Evolutionary conservation across 2,329 filamentous ascomycete species (phyloP).

Genomic region (Harringtonia aguacate): DNA sequence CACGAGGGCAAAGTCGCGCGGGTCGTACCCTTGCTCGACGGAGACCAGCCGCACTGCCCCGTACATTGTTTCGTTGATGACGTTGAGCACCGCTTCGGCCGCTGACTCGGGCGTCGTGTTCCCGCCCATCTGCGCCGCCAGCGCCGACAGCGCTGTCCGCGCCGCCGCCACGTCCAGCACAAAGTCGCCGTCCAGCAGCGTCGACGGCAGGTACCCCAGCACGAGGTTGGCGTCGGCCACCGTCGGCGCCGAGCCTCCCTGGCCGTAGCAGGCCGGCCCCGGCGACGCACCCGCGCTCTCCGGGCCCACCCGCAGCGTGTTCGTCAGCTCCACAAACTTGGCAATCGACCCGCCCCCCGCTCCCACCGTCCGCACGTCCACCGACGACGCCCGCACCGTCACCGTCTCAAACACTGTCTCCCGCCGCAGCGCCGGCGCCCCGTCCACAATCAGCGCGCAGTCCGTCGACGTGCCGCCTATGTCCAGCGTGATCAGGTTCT

Average conservation of each 20-base stretch:
- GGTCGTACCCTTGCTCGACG: conserved; percentile 40
- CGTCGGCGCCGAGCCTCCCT: conserved; percentile 31
- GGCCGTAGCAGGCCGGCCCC: conserved; percentile 37
- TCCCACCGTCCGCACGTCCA: conserved; percentile 37
- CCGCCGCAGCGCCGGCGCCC: conserved; percentile 29
- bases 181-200: conserved; percentile 33
- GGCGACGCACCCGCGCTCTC: conserved; percentile 36
- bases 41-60: conserved; percentile 38
- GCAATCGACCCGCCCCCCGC: conserved; percentile 39
- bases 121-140: conserved; percentile 35
- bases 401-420: conserved; percentile 32
- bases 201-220: conserved; percentile 34
- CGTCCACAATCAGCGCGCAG: conserved; percentile 31
- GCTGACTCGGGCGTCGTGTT: conserved; percentile 21
- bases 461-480: conserved; percentile 41
- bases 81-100: conserved; percentile 35
- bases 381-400: conserved; percentile 32
- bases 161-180: conserved; percentile 30
- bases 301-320: conserved; percentile 36
- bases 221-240: conserved; percentile 38
- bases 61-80: conserved; percentile 41
- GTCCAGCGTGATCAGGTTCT: conserved; percentile 36
- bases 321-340: conserved; percentile 33
- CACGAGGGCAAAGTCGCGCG: conserved; percentile 37
- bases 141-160: conserved; percentile 25